These are phyloP conservation scores for Fusarium siculi DNA, from an alignment of 2,329 filamentous ascomycete genomes.

Conservation along the genomic window DNA sequence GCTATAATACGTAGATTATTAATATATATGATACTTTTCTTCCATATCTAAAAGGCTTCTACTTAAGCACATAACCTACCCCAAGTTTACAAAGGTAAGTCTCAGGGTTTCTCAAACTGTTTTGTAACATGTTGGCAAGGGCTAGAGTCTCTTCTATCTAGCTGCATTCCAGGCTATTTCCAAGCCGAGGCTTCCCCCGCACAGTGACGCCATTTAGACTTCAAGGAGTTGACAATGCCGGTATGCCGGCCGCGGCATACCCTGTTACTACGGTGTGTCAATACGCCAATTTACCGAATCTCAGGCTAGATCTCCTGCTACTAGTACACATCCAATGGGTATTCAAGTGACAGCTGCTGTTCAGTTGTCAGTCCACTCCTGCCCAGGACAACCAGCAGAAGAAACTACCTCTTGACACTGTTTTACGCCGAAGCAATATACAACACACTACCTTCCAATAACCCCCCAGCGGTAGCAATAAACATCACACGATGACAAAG, in stretches of 20 bases:
- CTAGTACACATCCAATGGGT: background rate
- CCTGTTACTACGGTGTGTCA: fast-evolving
- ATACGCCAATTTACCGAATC: background rate
- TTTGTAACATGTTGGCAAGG: fast-evolving
- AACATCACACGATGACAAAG: background rate
- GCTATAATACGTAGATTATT: no score
- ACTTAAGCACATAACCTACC: no score
- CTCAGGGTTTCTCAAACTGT: no score
- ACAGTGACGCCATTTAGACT: background rate
- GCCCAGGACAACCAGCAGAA: fast-evolving
- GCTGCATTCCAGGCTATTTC: background rate
- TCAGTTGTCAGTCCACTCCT: fast-evolving
- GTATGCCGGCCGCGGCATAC: background rate
- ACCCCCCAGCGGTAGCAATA: fast-evolving
- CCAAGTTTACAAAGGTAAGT: fast-evolving
- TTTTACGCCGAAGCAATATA: background rate
- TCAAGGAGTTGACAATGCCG: background rate
- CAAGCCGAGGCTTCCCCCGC: background rate
- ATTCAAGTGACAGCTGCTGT: fast-evolving
- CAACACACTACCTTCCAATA: fast-evolving
- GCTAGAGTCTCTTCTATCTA: fast-evolving
- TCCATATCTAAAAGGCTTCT: fast-evolving
- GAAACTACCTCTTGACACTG: fast-evolving
- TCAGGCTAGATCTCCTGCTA: fast-evolving
- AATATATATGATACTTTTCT: no score